Evolutionary conservation across 306 rosid genomes (phyloP), one percentile per base, ranked within the genome.

Genomic region (Cucurbita pepo): DNA sequence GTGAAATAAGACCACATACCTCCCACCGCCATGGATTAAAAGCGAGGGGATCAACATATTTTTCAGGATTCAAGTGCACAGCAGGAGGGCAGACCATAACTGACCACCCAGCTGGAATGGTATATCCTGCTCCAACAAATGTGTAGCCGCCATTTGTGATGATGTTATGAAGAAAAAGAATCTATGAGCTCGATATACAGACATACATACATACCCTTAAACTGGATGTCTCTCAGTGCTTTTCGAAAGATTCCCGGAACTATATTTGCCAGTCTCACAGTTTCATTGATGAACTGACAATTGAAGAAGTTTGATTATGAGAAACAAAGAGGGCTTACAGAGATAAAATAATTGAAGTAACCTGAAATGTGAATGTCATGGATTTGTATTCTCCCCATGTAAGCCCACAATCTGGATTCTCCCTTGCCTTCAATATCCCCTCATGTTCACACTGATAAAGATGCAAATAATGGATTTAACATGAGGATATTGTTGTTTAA

Each of bases 51-150:
- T 94, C 89, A 61, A 78, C 82, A 75, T 87, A 94, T 78, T 83
- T 94, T 41, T 77, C 81, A 3, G 99, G 96, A 76, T 88, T 91
- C 69, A 94, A 84, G 69, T 94, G 99, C 37, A 91, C 96, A 44
- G 99, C 99, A 7, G 99, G 97, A 38, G 99, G 99, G 81, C 97
- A 91, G 74, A 88, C 97, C 97, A 94, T 94, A 6, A 94, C 82
- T 48, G 91, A 95, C 99, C 99, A 94, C 8, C 87, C 95, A 78
- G 88, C 91, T 59, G 99, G 99, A 75, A 94, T 94, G 16, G 97
- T 91, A 70, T 91, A 77, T 58, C 89, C 99, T 94, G 91, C 80
- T 77, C 44, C 21, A 50, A 59, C 8, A 65, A 54, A 56, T 64
- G 57, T 25, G 38, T 13, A 67, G 78, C 83, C 82, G 78, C 21